A percentile compares a stretch with the other conserved stretches of the same genome.
Conservation (phyloP, 306 rosid genomes). For the Corylus heterophylla region DNA sequence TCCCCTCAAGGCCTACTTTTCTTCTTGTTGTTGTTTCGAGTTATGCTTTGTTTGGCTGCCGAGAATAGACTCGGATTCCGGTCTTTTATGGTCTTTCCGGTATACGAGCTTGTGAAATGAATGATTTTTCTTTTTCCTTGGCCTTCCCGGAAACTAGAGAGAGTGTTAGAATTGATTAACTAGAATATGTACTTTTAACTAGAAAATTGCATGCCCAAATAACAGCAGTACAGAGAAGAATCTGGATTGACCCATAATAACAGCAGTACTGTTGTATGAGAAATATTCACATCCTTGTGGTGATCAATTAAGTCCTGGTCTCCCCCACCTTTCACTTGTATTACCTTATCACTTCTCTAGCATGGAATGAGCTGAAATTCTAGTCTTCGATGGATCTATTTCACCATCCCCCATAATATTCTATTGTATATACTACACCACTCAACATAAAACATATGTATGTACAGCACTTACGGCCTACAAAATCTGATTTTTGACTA, state of each 20-base stretch:
- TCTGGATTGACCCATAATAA: not conserved
- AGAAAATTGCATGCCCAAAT: too few species aligned
- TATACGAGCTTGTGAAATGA: not conserved
- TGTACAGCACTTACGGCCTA: conserved; percentile 31
- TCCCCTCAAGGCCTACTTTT: too few species aligned
- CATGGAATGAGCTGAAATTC: not conserved
- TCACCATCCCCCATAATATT: conserved; percentile 6
- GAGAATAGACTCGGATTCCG: not conserved
- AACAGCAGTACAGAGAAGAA: not conserved
- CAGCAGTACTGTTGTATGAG: not conserved
- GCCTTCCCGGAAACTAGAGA: not conserved
- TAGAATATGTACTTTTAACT: too few species aligned
- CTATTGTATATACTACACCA: conserved; percentile 18
- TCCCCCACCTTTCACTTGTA: conserved; percentile 8
- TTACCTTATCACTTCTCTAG: not conserved
- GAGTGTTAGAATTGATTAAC: not conserved
- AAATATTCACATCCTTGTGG: not conserved
- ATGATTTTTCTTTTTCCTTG: not conserved
- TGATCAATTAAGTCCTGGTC: not conserved
- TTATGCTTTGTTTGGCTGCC: not conserved
- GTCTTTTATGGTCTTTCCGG: not conserved
- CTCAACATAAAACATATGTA: not conserved
- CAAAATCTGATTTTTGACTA: conserved; percentile 25
- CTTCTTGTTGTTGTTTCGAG: not conserved
- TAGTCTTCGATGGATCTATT: not conserved